Evolutionary conservation across 257 asterid genomes (phyloP).

Genomic region (Primulina tabacum): DNA sequence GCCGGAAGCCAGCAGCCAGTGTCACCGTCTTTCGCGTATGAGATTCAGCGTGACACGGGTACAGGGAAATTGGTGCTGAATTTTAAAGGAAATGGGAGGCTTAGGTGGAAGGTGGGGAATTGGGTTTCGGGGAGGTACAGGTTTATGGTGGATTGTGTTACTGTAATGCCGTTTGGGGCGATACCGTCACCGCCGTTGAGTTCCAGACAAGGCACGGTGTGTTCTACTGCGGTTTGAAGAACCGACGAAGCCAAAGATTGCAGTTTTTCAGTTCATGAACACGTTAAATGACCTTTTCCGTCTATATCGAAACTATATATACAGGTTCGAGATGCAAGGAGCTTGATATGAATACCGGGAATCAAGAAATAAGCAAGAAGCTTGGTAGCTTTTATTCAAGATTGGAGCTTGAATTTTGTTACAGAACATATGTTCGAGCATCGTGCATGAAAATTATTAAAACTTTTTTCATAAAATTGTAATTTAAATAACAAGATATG

Average conservation of each 20-base stretch:
- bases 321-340: no score
- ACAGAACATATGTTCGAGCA: neutral
- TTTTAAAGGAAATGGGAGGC: constrained; percentile 59
- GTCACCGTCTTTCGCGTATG: constrained; percentile 59
- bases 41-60: constrained; percentile 56
- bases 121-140: constrained; percentile 92
- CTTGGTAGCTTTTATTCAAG: neutral
- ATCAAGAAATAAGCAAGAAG: neutral
- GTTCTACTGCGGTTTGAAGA: constrained; percentile 67
- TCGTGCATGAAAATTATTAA: neutral
- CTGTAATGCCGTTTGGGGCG: constrained; percentile 60
- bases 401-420: neutral
- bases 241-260: neutral
- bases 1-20: constrained; percentile 67
- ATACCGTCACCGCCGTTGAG: constrained; percentile 60
- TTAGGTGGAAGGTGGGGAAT: constrained; percentile 89
- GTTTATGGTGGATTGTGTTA: constrained; percentile 60
- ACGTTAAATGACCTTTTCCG: no score
- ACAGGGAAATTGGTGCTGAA: constrained; percentile 46
- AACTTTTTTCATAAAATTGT: neutral
- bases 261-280: no score
- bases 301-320: no score
- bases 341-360: neutral
- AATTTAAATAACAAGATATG: neutral
- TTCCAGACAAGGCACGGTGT: constrained; percentile 58